Conservation (phyloP, 345 rosid genomes). For the Citrus medica region DNA sequence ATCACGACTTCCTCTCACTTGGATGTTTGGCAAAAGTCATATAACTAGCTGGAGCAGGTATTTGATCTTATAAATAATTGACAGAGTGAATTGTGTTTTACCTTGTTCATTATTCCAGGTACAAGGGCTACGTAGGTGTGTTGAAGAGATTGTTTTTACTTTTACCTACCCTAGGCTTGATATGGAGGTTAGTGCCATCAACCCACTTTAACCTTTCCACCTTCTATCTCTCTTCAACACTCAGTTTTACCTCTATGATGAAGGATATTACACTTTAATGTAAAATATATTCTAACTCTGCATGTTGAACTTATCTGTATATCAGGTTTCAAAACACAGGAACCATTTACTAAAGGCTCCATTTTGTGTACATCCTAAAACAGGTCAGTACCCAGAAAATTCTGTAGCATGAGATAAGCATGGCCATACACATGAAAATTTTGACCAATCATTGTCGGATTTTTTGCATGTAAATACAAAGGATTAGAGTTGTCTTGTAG, state of each 20-base stretch:
- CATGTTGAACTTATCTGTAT: constrained; percentile 10
- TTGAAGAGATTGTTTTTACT: constrained; percentile 84
- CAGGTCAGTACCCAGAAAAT: constrained; percentile 42
- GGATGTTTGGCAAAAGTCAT: background rate
- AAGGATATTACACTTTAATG: background rate
- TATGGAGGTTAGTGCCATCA: constrained; percentile 63
- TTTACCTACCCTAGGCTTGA: constrained; percentile 92
- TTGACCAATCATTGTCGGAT: background rate
- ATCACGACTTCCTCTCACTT: background rate
- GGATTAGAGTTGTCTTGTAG: constrained; percentile 3
- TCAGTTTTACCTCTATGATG: background rate
- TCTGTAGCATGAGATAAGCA: background rate
- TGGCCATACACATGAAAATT: constrained; percentile 1
- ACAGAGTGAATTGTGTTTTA: background rate
- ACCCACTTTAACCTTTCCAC: background rate
- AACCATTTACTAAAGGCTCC: constrained; percentile 98
- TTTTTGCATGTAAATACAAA: constrained; percentile 6
- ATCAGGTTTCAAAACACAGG: constrained; percentile 92
- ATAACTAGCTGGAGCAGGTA: background rate
- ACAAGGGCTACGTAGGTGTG: constrained; percentile 68
- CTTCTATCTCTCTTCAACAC: background rate
- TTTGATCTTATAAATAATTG: constrained; percentile 9
- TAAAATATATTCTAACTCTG: background rate
- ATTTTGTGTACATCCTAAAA: constrained; percentile 91
- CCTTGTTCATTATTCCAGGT: constrained; percentile 34